phyloP scores from a whole-genome alignment of 495 filamentous ascomycete species.

The Friedmanniomyces simplex region DNA sequence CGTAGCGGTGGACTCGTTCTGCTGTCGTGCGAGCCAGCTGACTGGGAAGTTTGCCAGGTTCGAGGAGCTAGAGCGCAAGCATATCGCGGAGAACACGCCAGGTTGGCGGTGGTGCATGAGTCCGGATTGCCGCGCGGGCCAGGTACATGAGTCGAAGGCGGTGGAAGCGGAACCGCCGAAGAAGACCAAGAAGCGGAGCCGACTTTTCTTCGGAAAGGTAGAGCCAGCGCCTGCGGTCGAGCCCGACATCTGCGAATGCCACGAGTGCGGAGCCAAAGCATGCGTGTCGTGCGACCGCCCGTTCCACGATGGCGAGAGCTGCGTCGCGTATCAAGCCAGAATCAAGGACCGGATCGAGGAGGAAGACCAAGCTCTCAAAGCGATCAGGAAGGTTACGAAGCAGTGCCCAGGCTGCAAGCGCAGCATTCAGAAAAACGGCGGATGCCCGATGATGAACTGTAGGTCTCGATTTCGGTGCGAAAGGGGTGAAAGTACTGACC shows the following conservation, averaged over 20 bases:
- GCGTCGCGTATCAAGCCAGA: slow-evolving; percentile 28
- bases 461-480: not conserved
- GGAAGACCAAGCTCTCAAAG: slow-evolving; percentile 16
- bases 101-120: slow-evolving; percentile 11
- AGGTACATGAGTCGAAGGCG: slow-evolving; percentile 2
- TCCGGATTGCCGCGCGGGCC: not conserved
- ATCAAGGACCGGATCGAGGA: slow-evolving; percentile 22
- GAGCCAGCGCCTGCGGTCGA: not conserved
- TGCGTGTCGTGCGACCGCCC: slow-evolving; percentile 31
- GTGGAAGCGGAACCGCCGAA: not conserved
- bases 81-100: slow-evolving; percentile 9
- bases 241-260: slow-evolving; percentile 25
- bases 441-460: slow-evolving; percentile 28
- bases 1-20: not conserved
- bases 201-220: not conserved
- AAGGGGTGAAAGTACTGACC: not conserved
- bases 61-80: slow-evolving; percentile 12
- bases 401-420: slow-evolving; percentile 25
- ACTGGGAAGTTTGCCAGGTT: slow-evolving; percentile 1
- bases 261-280: slow-evolving; percentile 29
- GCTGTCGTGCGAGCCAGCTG: not conserved
- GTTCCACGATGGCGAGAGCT: slow-evolving; percentile 34
- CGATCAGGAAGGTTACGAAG: slow-evolving; percentile 21
- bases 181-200: slow-evolving; percentile 1
- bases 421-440: slow-evolving; percentile 27